Conservation (phyloP, 164 flowering plant genomes). For the Dillenia suffruticosa region DNA sequence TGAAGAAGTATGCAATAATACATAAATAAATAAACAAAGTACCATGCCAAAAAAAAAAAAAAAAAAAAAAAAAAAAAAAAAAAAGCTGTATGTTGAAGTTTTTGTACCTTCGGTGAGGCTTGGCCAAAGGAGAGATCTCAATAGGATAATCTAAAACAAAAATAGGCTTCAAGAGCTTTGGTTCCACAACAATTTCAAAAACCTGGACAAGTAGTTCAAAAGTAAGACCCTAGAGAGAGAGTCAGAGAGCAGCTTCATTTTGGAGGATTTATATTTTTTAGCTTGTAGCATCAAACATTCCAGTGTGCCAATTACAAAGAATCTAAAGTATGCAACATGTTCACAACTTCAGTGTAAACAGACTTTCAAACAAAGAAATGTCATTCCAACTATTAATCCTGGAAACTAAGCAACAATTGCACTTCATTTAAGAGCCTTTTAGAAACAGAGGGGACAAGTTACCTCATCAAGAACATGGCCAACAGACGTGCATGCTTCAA, state of each 20-base stretch:
- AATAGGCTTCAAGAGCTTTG: conserved; percentile 82
- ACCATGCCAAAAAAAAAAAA: neutral
- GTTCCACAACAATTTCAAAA: conserved; percentile 81
- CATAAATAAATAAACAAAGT: no score
- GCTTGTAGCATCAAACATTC: no score
- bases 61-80: no score
- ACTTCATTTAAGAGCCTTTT: neutral
- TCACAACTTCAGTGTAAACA: no score
- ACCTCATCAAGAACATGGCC: conserved; percentile 95
- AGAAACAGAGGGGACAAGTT: conserved; percentile 1
- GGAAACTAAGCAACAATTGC: no score
- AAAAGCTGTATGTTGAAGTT: neutral
- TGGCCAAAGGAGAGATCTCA: conserved; percentile 96
- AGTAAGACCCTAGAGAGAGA: neutral
- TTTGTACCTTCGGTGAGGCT: conserved; percentile 73
- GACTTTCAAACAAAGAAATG: no score
- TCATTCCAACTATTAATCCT: no score
- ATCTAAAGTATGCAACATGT: no score
- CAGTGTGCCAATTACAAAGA: no score
- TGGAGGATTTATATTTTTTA: no score
- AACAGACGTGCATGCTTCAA: conserved; percentile 69
- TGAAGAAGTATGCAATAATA: no score
- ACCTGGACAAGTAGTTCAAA: conserved; percentile 44
- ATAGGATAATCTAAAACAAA: conserved; percentile 95
- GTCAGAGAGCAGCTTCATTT: no score